phyloP scores from a whole-genome alignment of 306 rosid species.

The Alnus rubra region DNA sequence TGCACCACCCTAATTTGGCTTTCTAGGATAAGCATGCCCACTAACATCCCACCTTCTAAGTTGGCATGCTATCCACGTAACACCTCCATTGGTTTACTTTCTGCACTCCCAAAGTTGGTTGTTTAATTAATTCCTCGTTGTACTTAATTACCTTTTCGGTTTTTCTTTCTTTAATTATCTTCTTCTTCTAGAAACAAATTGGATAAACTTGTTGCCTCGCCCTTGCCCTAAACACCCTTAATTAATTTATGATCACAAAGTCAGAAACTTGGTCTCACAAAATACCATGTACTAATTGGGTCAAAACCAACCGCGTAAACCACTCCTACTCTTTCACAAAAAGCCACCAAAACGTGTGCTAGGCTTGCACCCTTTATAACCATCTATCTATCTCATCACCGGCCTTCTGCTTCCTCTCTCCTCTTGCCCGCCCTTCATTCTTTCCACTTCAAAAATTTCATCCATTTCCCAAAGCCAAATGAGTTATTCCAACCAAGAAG shows the following conservation, averaged over 20 bases:
- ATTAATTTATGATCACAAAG: not conserved
- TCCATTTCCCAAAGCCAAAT: not conserved
- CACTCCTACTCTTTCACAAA: not conserved
- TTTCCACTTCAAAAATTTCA: not conserved
- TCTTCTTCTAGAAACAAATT: not conserved
- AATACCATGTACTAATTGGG: not conserved
- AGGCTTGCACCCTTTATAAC: not conserved
- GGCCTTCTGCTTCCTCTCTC: not conserved
- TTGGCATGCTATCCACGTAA: not conserved
- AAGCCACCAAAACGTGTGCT: too few species aligned
- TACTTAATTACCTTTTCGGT: not conserved
- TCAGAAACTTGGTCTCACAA: not conserved
- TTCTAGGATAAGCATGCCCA: not conserved
- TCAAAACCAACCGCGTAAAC: not conserved
- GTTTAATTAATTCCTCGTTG: not conserved
- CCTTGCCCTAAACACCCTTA: not conserved
- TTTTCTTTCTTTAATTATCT: not conserved
- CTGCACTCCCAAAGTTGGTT: not conserved
- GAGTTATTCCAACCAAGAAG: not conserved
- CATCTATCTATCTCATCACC: not conserved
- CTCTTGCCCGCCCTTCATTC: not conserved
- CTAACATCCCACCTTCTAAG: not conserved
- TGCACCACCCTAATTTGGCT: not conserved
- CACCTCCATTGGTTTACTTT: not conserved
- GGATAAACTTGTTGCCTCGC: not conserved